phyloP scores from a whole-genome alignment of 2,329 filamentous ascomycete genomes.

The Cladosporium sp. region DNA sequence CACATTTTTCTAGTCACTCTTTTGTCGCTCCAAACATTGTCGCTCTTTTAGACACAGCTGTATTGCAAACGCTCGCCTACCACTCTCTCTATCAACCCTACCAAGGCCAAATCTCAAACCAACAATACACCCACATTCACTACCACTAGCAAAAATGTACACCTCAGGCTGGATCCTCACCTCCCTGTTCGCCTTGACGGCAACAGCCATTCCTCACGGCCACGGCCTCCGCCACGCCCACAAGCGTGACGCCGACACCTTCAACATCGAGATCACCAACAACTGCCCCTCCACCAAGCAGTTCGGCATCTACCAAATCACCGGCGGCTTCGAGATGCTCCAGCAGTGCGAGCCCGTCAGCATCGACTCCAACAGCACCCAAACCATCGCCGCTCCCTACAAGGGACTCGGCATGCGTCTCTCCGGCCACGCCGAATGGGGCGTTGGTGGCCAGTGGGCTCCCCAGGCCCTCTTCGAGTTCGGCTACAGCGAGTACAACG shows the following conservation, averaged over 20 bases:
- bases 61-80: no score
- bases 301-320: conserved; percentile 28
- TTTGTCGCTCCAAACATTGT: no score
- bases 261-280: conserved; percentile 27
- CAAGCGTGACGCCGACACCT: conserved; percentile 17
- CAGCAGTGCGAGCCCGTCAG: conserved; percentile 19
- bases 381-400: conserved; percentile 22
- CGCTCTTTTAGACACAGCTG: no score
- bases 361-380: conserved; percentile 15
- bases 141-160: neutral
- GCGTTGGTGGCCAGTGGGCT: conserved; percentile 23
- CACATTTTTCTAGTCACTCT: no score
- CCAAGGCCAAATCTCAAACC: no score
- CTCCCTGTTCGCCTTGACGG: conserved; percentile 10
- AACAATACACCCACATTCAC: neutral
- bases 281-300: conserved; percentile 23
- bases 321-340: conserved; percentile 21
- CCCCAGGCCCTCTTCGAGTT: conserved; percentile 28
- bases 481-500: conserved; percentile 22
- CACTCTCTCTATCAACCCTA: no score
- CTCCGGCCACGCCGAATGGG: conserved; percentile 25
- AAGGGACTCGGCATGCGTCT: conserved; percentile 26
- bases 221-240: conserved; percentile 2
- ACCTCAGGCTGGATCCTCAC: conserved; percentile 5
- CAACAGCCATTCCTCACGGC: conserved; percentile 1